A percentile compares a stretch with the other conserved stretches of the same genome.
phyloP scores from a whole-genome alignment of 1,284 basidiomycete genomes.

The Ceratobasidium sp. region DNA sequence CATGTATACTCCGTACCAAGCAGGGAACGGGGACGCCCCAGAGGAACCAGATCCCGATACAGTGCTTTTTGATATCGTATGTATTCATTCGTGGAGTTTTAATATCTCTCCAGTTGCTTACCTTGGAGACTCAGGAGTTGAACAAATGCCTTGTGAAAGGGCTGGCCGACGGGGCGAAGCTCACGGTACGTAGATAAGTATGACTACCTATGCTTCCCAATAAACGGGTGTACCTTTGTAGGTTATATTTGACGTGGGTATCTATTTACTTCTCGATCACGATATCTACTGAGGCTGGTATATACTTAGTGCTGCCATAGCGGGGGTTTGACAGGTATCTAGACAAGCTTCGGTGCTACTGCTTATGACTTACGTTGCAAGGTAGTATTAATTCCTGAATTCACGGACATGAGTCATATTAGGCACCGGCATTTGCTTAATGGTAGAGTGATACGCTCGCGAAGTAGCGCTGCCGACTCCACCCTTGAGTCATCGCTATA shows the following conservation, averaged over 20 bases:
- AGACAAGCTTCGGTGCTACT: too few species aligned
- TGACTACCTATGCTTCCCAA: background rate
- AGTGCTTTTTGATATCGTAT: slow-evolving; percentile 5
- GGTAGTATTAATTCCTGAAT: background rate
- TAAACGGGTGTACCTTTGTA: background rate
- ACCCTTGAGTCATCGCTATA: background rate
- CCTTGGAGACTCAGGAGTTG: background rate
- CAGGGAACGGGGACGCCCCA: background rate
- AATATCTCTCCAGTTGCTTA: background rate
- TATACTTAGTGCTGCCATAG: slow-evolving; percentile 31
- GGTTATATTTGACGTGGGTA: slow-evolving; percentile 36
- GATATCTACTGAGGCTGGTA: background rate
- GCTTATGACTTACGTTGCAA: background rate
- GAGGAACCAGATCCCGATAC: slow-evolving; percentile 4
- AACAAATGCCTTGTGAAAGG: background rate
- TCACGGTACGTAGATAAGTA: slow-evolving; percentile 4
- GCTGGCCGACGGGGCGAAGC: slow-evolving; percentile 1
- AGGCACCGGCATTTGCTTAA: background rate
- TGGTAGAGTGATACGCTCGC: background rate
- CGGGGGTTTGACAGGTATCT: slow-evolving; percentile 25
- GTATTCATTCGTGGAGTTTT: background rate
- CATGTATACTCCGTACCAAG: background rate
- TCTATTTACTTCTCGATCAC: background rate
- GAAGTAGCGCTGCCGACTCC: background rate
- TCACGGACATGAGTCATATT: slow-evolving; percentile 15